Percentiles rank a stretch among this genome's conserved stretches.
Conservation (phyloP, 208 protist species). For the Leishmania turanica region DNA sequence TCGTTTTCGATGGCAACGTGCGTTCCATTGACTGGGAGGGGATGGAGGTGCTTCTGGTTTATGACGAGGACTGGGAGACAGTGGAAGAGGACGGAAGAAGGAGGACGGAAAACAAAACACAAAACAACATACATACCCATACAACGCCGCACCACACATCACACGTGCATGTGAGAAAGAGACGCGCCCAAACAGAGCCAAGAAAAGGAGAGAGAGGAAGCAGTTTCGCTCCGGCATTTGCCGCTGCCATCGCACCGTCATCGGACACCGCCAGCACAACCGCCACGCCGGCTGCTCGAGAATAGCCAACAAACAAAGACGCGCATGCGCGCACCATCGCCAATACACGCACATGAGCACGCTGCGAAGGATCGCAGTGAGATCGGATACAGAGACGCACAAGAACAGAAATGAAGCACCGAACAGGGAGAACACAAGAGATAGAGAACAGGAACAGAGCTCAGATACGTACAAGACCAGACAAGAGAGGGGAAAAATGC, state of each 20-base stretch:
- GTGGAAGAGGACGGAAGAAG: neutral
- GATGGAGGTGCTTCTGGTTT: too few relatives aligned
- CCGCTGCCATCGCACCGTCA: neutral
- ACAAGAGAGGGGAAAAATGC: neutral
- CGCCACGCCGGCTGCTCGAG: neutral
- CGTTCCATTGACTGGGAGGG: neutral
- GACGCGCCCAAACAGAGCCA: neutral
- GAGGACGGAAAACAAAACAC: neutral
- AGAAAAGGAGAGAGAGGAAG: constrained; percentile 1
- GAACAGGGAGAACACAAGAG: neutral
- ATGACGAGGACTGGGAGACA: neutral
- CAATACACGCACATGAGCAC: constrained; percentile 1
- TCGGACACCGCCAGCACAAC: neutral
- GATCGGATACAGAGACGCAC: neutral
- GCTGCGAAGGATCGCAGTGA: neutral
- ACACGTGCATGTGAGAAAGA: neutral
- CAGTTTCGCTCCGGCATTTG: neutral
- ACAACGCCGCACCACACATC: constrained; percentile 11
- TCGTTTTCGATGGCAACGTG: neutral
- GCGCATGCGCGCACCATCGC: neutral
- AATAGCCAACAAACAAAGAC: neutral
- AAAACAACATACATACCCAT: neutral
- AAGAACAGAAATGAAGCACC: neutral
- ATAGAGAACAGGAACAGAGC: neutral
- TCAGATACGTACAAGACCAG: neutral